These are phyloP conservation scores for Mycosphaerella sp. DNA, from an alignment of 2,329 filamentous ascomycete species.

Conservation along the genomic window DNA sequence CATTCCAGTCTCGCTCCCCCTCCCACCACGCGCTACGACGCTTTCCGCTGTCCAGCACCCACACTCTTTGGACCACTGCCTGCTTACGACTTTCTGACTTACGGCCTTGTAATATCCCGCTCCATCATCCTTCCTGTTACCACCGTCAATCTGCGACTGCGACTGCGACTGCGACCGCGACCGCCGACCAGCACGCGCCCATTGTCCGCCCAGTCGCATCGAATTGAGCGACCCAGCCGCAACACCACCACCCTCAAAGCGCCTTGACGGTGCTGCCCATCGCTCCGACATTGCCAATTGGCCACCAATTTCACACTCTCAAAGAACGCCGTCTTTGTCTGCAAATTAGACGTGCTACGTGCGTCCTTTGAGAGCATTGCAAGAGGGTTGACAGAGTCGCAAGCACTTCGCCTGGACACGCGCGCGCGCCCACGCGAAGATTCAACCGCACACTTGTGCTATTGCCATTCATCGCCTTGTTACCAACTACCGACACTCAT, in stretches of 20 bases:
- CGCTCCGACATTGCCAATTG: constrained; percentile 17
- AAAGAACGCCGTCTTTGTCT: constrained; percentile 20
- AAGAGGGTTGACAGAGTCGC: constrained; percentile 2
- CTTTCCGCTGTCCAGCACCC: constrained; percentile 15
- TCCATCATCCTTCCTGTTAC: constrained; percentile 8
- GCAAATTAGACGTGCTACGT: constrained; percentile 18
- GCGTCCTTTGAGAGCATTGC: constrained; percentile 8
- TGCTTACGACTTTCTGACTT: constrained; percentile 18
- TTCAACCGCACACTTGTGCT: constrained; percentile 1
- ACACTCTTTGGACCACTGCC: constrained; percentile 18
- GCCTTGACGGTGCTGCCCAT: constrained; percentile 11
- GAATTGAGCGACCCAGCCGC: constrained; percentile 13
- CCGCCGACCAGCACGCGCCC: constrained; percentile 15
- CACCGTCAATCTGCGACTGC: constrained; percentile 6
- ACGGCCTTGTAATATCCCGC: constrained; percentile 23
- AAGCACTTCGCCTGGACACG: constrained; percentile 5
- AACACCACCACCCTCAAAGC: constrained; percentile 14
- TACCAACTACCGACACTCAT: constrained; percentile 32
- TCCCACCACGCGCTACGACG: constrained; percentile 6
- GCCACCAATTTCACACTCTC: constrained; percentile 13
- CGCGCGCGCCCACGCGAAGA: too few species aligned
- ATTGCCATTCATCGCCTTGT: constrained; percentile 7
- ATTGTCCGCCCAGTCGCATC: constrained; percentile 17
- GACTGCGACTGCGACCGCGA: not conserved
- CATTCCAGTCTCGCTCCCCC: not conserved